Evolutionary conservation across 78 protist species (phyloP), one percentile per base, ranked within the genome.

Genomic region (Dictyostelium brefeldianum): DNA sequence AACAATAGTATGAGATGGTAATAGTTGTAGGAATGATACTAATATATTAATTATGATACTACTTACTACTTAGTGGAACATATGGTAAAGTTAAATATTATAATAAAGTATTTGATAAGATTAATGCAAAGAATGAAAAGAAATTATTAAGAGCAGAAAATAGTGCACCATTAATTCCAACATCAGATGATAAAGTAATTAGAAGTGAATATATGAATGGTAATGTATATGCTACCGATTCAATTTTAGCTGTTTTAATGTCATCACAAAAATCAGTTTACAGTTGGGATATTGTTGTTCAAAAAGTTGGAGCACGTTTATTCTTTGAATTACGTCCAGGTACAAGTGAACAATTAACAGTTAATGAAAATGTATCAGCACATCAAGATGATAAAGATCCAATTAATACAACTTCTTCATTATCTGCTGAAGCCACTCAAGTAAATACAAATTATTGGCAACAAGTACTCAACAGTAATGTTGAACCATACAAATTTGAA

Each of bases 271-370:
- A 96, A 29, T 89, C 96, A 4, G 84, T 92, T 25, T 82, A 81
- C 94, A 84, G 98, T 20, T 97, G 97, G 97, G 98, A 97, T 70
- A 51, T 97, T 41, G 95, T 96, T 6, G 96, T 95, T 47, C 20
- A 18, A 25, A 74, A 85, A 48, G 73, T 54, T 25, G 97, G 94
- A 64, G 95, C 78, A 41, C 78, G 92, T 81, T 29, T 96, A 22
- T 96, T 89, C 95, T 71, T 97, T 50, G 97, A 97, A 92, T 94
- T 93, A 64, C 90, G 98, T 50, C 95, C 85, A 22, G 89, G 71
- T 31, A 79, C 94, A 56, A 3, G 73, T 7, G 97, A 97, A 73
- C 29, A 67, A 25, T 75, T 89, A 12, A 94, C 97, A 3, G 98
- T 96, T 53, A 78, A 73, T 79, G 99, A 97, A 89, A 83, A 47